phyloP scores from a whole-genome alignment of 2,329 filamentous ascomycete species.

The Phyllosticta capitalensis region DNA sequence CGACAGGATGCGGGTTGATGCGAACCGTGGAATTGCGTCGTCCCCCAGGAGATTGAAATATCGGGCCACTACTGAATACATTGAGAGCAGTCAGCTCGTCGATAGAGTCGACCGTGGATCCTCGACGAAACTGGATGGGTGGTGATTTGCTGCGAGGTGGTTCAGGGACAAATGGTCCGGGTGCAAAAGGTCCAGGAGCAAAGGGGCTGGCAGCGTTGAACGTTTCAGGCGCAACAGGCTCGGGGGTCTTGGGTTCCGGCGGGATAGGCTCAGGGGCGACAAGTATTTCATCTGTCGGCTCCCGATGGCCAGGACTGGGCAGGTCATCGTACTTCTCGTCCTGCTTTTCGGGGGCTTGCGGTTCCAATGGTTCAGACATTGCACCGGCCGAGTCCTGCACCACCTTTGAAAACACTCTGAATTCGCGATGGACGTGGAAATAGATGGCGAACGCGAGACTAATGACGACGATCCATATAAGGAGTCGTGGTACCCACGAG shows the following conservation, averaged over 20 bases:
- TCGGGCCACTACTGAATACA: neutral
- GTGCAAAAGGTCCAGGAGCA: neutral
- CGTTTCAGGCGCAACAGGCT: neutral
- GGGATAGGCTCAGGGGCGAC: neutral
- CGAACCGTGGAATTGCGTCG: conserved; percentile 6
- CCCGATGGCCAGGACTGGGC: neutral
- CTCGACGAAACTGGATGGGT: neutral
- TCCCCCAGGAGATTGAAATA: neutral
- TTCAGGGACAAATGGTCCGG: neutral
- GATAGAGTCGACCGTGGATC: neutral
- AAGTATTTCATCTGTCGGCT: neutral
- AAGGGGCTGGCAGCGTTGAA: neutral
- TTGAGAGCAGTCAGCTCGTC: neutral
- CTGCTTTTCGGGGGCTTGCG: neutral
- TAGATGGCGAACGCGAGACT: conserved; percentile 61
- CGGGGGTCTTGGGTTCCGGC: neutral
- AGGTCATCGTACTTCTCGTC: neutral
- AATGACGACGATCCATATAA: conserved; percentile 56
- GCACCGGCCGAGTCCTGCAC: neutral
- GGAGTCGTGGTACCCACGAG: conserved; percentile 64
- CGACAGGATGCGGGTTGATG: neutral
- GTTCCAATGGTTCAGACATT: neutral
- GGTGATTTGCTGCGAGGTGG: neutral
- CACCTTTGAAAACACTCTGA: neutral
- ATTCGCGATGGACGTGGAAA: conserved; percentile 35